Evolutionary conservation across 371 early-diverging fungal species (phyloP), one percentile per base, ranked within the genome.

Genomic region (Mortierella sp.): DNA sequence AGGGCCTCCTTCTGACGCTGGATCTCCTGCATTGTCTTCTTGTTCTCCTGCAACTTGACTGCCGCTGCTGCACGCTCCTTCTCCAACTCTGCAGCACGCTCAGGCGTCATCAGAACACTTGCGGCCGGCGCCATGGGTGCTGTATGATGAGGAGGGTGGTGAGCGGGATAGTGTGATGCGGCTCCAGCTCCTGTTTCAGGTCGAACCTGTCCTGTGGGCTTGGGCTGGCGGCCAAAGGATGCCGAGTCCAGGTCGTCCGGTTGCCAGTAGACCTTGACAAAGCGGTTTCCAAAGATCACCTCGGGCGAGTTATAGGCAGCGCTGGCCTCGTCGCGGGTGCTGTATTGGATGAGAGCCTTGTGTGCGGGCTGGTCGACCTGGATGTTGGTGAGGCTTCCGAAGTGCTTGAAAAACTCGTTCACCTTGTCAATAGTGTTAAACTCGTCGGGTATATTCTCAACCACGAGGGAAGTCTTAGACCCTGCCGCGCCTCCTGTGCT

Each of bases 261-360:
- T 47, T 89, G 86, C 90, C 92, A 96, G 79, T 91, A 96, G 9
- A 96, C 93, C 75, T 94, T 95, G 53, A 97, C 95, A 80, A 97
- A 97, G 22, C 97, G 92, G 84, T 97, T 96, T 47, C 90, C 93
- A 80, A 96, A 97, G 39, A 96, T 92, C n/a, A 93, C 89, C 39
- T 95, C 95, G 7, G 96, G 96, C 16, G 92, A 93, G 48, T 86
- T 87, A 70, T 94, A 92, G 1, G 96, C 96, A 13, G 90, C 90
- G 26, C 84, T 87, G 14, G 96, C 97, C 79, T 95, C 96, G 9
- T 86, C 85, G 44, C 86, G 85, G 0, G 82, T 79, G 65, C 88
- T 80, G 74, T 91, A 95, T 73, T 93, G 91, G 53, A 96, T 83
- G n/a, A 92, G 73, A 1, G 95, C 95, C 47, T 89, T 87, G 26